Evolutionary conservation across 108 stramenopile species (phyloP), one percentile per base, ranked within the genome.

Genomic region (Poteriospumella lacustris): DNA sequence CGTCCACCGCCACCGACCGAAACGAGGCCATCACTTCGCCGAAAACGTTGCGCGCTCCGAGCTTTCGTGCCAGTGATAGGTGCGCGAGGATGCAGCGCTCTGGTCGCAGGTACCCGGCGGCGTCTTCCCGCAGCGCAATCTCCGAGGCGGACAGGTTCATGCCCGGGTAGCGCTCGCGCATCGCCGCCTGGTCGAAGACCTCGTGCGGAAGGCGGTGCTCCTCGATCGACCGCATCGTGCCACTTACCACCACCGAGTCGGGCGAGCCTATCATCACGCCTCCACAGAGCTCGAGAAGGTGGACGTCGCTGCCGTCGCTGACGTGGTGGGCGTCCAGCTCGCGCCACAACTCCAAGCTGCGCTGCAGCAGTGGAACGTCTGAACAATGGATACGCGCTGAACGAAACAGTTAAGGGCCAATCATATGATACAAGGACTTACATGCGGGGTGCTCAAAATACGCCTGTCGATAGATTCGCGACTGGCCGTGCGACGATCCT

Each of bases 391-490:
- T 64, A 9, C 28, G 31, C 31, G 5, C 9, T 5, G 28, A 64
- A 34, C 36, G 36, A 5, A 26, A 64, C 3, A 64, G 31, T 5
- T 5, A 64, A 24, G 36, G 31, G 15, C 3, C 5, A 24, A 64
- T 24, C 36, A 34, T 26, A 33, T 64, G 15, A 64, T 3, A 34
- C 36, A 5, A 64, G n/a, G 60, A 19, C 31, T 31, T 3, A 64
- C 60, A 64, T 12, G 15, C 5, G 9, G 60, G 60, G 36, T 64
- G 33, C 36, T 64, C 60, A 24, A 64, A 64, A 33, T 64, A 64
- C 15, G 60, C 60, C 31, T 64, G 60, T 3, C 60, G 60, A 64
- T 64, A 64, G 31, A 64, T 64, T 3, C 60, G 15, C 31, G 60
- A 64, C 31, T 64, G 28, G 28, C 60, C 60, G 36, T 64, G 60